A percentile compares a stretch with the other conserved stretches of the same genome.
Evolutionary conservation across 768 basidiomycete species (phyloP).

Genomic region (Auricularia cornea): DNA sequence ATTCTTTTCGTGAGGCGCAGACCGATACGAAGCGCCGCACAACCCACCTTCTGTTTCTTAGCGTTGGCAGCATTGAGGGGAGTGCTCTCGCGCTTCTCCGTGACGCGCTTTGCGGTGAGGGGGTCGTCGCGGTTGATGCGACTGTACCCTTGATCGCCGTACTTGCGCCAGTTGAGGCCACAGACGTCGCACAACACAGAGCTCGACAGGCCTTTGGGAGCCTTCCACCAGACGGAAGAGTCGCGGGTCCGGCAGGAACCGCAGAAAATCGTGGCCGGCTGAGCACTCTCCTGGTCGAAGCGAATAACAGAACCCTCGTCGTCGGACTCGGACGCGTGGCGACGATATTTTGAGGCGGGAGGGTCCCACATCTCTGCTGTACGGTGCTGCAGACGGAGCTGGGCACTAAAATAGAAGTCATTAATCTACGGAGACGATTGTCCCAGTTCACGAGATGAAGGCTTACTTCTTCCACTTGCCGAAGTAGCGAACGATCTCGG

Average conservation of each 20-base stretch:
- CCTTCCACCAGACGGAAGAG: slow-evolving; percentile 82
- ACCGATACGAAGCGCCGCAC: background rate
- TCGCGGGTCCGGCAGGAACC: slow-evolving; percentile 81
- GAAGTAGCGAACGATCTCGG: slow-evolving; percentile 77
- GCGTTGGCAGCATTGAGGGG: slow-evolving; percentile 40
- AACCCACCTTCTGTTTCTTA: slow-evolving; percentile 59
- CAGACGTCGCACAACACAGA: slow-evolving; percentile 78
- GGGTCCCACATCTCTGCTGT: slow-evolving; percentile 5
- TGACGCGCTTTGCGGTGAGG: slow-evolving; percentile 20
- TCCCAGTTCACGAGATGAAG: background rate
- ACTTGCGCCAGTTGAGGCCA: slow-evolving; percentile 86
- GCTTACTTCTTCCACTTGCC: slow-evolving; percentile 78
- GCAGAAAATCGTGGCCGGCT: slow-evolving; percentile 39
- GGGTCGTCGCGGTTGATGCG: slow-evolving; percentile 51
- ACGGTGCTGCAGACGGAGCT: slow-evolving; percentile 3
- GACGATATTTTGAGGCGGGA: background rate
- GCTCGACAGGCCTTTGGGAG: slow-evolving; percentile 75
- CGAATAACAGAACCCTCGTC: slow-evolving; percentile 69
- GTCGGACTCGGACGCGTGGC: slow-evolving; percentile 31
- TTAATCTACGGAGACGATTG: background rate
- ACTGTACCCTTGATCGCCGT: slow-evolving; percentile 74
- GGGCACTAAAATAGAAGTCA: background rate
- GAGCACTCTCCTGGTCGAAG: slow-evolving; percentile 34
- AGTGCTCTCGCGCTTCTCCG: slow-evolving; percentile 56
- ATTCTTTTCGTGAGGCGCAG: too few species aligned